Evolutionary conservation across 306 rosid species (phyloP), one percentile per base, ranked within the genome.

Genomic region (Purshia tridentata): DNA sequence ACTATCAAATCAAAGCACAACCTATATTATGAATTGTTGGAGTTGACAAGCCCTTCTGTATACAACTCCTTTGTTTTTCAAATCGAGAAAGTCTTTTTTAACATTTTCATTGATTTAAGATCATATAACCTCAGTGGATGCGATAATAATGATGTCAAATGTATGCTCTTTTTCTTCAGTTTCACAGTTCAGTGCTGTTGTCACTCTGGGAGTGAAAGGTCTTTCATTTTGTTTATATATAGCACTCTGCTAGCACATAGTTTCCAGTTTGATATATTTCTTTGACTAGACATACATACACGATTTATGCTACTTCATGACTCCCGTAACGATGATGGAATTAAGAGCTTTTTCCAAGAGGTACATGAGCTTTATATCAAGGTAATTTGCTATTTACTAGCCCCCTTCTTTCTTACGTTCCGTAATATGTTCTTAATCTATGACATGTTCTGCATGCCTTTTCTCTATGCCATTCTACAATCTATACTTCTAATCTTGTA

Each of bases 311-410:
- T 93, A 81, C 97, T 93, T 81, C 98, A 93, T 58, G 97, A 93
- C 79, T 93, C 94, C 59, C 92, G 96, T 23, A 94, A 91, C 47
- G 97, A 94, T 75, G 98, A 94, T 88, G 98, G 98, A 70, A 94
- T 94, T 78, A 94, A 94, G 86, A 94, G 97, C 86, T 91, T 94
- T 79, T 94, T 94, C 81, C 98, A 94, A 84, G 97, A 94, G 75
- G 96, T 94, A 76, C 97, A 94, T 47, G 98, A 94, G 77, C 97
- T 94, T 77, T 94, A 94, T 84, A 86, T 94, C 79, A 94, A 91
- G 96, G 97, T 88, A 80, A 77, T 65, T 65, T 9, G 46, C 35
- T 45, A 16, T 44, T 72, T 82, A 55, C 77, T 58, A 53, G 15
- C 19, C 6, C 19, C 13, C 64, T 5, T 78, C 56, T 13, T 35